phyloP scores from a whole-genome alignment of 140 eudicot species.

The Flaveria floridana region DNA sequence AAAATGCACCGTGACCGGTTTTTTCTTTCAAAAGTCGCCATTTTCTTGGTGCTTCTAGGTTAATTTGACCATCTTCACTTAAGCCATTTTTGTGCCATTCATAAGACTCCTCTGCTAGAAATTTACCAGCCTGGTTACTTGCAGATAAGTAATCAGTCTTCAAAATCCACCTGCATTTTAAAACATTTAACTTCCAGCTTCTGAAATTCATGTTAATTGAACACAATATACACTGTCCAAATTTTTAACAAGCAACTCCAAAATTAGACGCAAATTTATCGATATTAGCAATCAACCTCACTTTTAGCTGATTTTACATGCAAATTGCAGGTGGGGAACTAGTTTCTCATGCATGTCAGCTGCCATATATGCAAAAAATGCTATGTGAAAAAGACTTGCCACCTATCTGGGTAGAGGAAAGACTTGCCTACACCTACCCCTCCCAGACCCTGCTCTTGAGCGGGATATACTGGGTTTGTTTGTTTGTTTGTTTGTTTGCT shows the following conservation, averaged over 20 bases:
- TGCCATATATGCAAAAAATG: background rate
- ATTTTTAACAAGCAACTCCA: background rate
- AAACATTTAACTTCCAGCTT: background rate
- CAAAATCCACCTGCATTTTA: constrained; percentile 79
- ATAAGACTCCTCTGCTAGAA: constrained; percentile 80
- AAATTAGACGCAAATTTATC: background rate
- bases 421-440: too few relatives aligned
- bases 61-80: constrained; percentile 79
- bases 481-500: too few relatives aligned
- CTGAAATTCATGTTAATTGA: background rate
- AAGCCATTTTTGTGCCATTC: constrained; percentile 85
- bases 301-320: constrained; percentile 1
- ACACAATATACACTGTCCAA: background rate
- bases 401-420: too few relatives aligned
- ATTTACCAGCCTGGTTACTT: constrained; percentile 72
- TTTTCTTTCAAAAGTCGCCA: constrained; percentile 86
- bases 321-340: background rate
- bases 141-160: constrained; percentile 84
- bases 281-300: background rate
- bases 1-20: constrained; percentile 88
- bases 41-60: constrained; percentile 87
- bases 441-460: too few relatives aligned
- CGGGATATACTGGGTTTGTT: too few relatives aligned
- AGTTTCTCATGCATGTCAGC: background rate
- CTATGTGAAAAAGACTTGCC: background rate